Percentiles rank a stretch among this genome's conserved stretches.
phyloP scores from a whole-genome alignment of 148 eudicot species.

The Vaccinium corymbosum region DNA sequence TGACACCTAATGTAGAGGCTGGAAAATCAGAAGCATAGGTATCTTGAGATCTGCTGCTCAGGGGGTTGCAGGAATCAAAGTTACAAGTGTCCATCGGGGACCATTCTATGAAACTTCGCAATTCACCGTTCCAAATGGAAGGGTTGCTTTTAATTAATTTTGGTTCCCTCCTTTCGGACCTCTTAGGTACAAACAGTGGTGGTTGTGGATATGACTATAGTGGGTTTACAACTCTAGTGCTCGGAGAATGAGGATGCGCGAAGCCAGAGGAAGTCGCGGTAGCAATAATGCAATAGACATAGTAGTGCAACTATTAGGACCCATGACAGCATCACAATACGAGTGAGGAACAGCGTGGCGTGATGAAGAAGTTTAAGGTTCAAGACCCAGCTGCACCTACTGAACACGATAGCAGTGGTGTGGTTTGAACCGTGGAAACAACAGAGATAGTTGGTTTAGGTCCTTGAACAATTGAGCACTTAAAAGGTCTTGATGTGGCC shows the following conservation, averaged over 20 bases:
- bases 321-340: no score
- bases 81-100: constrained; percentile 37
- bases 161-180: constrained; percentile 39
- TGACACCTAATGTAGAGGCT: constrained; percentile 53
- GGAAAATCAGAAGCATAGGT: constrained; percentile 36
- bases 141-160: constrained; percentile 33
- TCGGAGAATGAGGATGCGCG: constrained; percentile 42
- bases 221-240: constrained; percentile 30
- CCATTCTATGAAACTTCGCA: constrained; percentile 38
- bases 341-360: no score
- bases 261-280: constrained; percentile 44
- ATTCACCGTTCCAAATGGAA: constrained; percentile 42
- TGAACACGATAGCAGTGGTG: constrained; percentile 50
- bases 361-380: no score
- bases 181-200: constrained; percentile 37
- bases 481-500: constrained; percentile 61
- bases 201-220: constrained; percentile 46
- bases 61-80: constrained; percentile 36
- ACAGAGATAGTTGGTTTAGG: constrained; percentile 40
- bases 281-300: neutral
- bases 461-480: constrained; percentile 68
- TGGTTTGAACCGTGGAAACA: constrained; percentile 46
- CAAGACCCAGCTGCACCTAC: no score
- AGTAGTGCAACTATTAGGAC: no score
- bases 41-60: constrained; percentile 35